Percentiles rank a stretch among this genome's conserved stretches.
phyloP scores from a whole-genome alignment of 306 rosid genomes.

The Nissolia schottii region DNA sequence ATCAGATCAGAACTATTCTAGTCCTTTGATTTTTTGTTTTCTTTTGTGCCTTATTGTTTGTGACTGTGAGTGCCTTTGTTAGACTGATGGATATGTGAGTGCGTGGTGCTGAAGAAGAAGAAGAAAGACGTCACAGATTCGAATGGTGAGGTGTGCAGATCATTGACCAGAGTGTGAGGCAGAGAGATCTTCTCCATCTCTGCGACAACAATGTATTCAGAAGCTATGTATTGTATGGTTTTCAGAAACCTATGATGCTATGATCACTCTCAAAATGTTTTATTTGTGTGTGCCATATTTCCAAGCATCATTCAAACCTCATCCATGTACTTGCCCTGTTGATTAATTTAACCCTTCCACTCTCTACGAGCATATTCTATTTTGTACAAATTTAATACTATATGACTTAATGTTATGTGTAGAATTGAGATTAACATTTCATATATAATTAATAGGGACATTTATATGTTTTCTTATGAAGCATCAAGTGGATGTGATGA shows the following conservation, averaged over 20 bases:
- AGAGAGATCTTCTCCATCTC: conserved; percentile 42
- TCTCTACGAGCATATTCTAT: neutral
- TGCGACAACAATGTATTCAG: too few relatives aligned
- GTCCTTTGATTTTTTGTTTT: neutral
- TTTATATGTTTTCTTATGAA: too few relatives aligned
- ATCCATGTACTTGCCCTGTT: neutral
- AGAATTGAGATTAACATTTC: too few relatives aligned
- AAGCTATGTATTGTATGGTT: conserved; percentile 21
- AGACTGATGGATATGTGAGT: neutral
- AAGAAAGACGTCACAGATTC: conserved; percentile 39
- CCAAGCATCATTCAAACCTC: neutral
- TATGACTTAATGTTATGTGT: neutral
- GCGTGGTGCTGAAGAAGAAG: too few relatives aligned
- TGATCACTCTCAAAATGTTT: too few relatives aligned
- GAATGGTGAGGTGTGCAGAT: conserved; percentile 39
- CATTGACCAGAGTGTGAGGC: conserved; percentile 26
- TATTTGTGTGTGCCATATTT: conserved; percentile 16
- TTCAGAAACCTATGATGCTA: neutral
- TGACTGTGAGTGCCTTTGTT: conserved; percentile 10
- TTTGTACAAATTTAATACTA: neutral
- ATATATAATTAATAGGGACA: too few relatives aligned
- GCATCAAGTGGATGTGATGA: too few relatives aligned
- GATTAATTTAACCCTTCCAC: neutral
- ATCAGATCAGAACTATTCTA: neutral
- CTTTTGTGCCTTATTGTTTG: neutral